phyloP scores from a whole-genome alignment of 2,329 filamentous ascomycete genomes.

The Penicillium sp. region DNA sequence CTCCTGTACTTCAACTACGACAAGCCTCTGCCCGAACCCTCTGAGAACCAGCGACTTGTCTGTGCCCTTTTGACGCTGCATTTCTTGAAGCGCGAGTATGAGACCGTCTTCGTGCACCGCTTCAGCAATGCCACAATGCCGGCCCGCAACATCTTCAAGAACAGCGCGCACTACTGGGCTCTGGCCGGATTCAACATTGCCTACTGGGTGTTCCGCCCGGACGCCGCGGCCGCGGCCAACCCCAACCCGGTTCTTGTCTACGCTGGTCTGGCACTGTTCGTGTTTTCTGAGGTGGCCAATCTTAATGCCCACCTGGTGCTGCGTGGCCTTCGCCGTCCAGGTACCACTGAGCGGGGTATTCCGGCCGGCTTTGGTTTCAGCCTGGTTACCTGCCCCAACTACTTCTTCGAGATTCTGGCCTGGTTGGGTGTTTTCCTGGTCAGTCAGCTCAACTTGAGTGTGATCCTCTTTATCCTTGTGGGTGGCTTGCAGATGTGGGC shows the following conservation, averaged over 20 bases:
- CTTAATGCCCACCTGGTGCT: constrained; percentile 76
- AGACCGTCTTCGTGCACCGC: constrained; percentile 91
- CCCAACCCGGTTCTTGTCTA: constrained; percentile 58
- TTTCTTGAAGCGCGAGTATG: constrained; percentile 91
- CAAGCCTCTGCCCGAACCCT: constrained; percentile 52
- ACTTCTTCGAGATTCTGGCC: constrained; percentile 84
- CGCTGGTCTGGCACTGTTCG: constrained; percentile 67
- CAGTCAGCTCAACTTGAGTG: constrained; percentile 70
- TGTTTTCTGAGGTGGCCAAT: constrained; percentile 77
- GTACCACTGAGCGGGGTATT: constrained; percentile 83
- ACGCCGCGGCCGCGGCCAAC: constrained; percentile 60
- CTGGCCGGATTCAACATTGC: constrained; percentile 76
- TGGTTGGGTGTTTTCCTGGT: constrained; percentile 82
- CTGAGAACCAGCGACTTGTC: constrained; percentile 67
- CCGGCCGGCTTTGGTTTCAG: constrained; percentile 80
- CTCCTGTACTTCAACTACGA: constrained; percentile 62
- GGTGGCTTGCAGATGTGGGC: constrained; percentile 75
- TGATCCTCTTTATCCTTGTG: constrained; percentile 70
- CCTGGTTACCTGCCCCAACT: constrained; percentile 93
- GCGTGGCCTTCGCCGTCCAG: constrained; percentile 69
- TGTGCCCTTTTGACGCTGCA: constrained; percentile 74
- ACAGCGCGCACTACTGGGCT: constrained; percentile 91
- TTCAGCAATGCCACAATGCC: constrained; percentile 97
- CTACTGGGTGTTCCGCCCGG: constrained; percentile 79
- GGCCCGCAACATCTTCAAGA: constrained; percentile 84